Conservation (phyloP, 1,139 yeast species). For the Scheffersomyces stambukii region DNA sequence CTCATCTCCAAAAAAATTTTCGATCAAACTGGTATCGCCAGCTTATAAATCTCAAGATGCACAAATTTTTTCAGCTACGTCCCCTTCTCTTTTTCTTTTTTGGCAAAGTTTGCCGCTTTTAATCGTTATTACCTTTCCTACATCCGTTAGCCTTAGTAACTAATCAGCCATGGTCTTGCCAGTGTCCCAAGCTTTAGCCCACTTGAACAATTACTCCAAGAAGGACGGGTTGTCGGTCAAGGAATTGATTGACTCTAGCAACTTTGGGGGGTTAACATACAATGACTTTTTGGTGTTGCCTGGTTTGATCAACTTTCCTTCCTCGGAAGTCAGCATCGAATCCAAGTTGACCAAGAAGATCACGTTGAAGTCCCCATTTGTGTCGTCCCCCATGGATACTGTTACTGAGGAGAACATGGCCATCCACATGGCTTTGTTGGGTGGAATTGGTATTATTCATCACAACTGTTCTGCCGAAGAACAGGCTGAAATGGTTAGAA, state of each 20-base stretch:
- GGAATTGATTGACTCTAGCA: conserved; percentile 82
- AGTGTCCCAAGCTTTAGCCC: conserved; percentile 62
- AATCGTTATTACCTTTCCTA: conserved; percentile 6
- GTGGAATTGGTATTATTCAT: conserved; percentile 98
- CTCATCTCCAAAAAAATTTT: too few relatives aligned
- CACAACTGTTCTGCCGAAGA: conserved; percentile 96
- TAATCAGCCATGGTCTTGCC: conserved; percentile 40
- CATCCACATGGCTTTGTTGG: conserved; percentile 95
- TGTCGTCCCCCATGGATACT: conserved; percentile 99
- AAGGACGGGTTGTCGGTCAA: conserved; percentile 85
- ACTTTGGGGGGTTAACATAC: conserved; percentile 95
- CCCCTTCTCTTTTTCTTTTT: conserved; percentile 25
- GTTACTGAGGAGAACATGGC: conserved; percentile 98
- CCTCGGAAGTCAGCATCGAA: conserved; percentile 72
- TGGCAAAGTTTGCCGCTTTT: conserved; percentile 43
- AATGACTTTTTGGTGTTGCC: conserved; percentile 95
- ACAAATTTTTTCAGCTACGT: conserved; percentile 5
- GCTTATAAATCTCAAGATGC: too few relatives aligned
- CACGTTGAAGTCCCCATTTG: conserved; percentile 88
- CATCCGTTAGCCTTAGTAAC: neutral
- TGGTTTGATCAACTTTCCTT: conserved; percentile 88
- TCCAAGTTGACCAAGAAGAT: conserved; percentile 88
- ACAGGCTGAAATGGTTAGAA: conserved; percentile 97
- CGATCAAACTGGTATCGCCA: too few relatives aligned
- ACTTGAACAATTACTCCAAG: conserved; percentile 58